Evolutionary conservation across 1,284 basidiomycete species (phyloP), one percentile per base, ranked within the genome.

Genomic region (Schizophyllum amplum): DNA sequence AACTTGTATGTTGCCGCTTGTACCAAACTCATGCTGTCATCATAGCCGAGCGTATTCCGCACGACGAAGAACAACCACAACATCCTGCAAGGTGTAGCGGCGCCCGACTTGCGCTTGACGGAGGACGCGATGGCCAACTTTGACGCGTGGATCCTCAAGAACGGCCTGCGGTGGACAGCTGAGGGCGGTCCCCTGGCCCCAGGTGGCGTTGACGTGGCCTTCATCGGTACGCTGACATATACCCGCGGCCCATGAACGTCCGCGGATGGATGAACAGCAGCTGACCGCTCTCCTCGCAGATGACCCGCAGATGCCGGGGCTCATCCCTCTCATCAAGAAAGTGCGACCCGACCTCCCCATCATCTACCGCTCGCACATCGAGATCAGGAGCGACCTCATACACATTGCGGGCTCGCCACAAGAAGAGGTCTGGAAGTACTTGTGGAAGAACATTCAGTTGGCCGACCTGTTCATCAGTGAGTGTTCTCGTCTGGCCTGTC

Each of bases 51-150:
- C 61, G 89, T 94, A 42, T 94, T 94, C 80, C 82, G 91, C 62
- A 92, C 88, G 59, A 94, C 91, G 60, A 93, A 93, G 79, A 90
- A 92, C 85, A 93, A 92, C 76, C 89, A 91, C 80, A 91, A 91
- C 71, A 90, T 90, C 69, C 74, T 92, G 20, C 89, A 91, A 80
- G 92, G 92, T 58, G 92, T 94, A 49, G 86, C 90, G 2, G 72
- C 83, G 15, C 83, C 87, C 15, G 81, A 80, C 60, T 77, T 90
- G 33, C 87, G 90, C 58, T 78, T 94, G 49, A 86, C 83, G 1
- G 77, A 86, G 62, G 83, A 85, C 56, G 82, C 85, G 53, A 89
- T 91, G 72, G 83, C 83, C 59, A 79, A 81, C 66, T 93, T 94
- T 64, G 87, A 90, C 63, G 81, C 84, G n/a, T 94, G 92, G 92